Conservation (phyloP, 805 yeast genomes). For the Geotrichum ghanense region DNA sequence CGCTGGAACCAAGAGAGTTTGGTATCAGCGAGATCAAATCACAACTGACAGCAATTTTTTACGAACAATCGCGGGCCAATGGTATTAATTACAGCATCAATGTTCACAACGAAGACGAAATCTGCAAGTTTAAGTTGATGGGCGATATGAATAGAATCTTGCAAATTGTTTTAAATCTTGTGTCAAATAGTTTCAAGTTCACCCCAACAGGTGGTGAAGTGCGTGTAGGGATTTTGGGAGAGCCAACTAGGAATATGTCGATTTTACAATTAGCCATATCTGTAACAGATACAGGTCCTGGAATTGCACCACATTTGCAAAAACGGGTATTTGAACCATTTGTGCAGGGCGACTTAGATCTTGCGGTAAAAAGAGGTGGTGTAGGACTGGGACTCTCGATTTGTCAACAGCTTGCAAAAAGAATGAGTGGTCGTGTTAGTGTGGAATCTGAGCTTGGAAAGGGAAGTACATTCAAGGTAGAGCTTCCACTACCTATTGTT, state of each 20-base stretch:
- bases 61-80: constrained; percentile 41
- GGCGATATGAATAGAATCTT: constrained; percentile 86
- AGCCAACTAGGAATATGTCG: neutral
- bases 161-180: constrained; percentile 82
- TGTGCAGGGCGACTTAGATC: constrained; percentile 91
- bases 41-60: constrained; percentile 73
- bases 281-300: constrained; percentile 71
- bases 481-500: constrained; percentile 32
- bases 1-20: constrained; percentile 69
- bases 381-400: constrained; percentile 87
- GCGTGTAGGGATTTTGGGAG: constrained; percentile 10
- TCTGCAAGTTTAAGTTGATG: constrained; percentile 32
- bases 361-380: constrained; percentile 86
- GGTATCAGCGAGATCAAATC: constrained; percentile 62
- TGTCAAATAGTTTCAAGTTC: constrained; percentile 82
- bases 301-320: constrained; percentile 71
- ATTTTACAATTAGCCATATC: neutral
- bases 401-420: constrained; percentile 75
- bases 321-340: constrained; percentile 88
- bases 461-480: constrained; percentile 77
- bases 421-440: constrained; percentile 79
- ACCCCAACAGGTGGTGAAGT: constrained; percentile 49
- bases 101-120: constrained; percentile 36
- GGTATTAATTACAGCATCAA: constrained; percentile 55
- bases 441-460: constrained; percentile 63